Evolutionary conservation across 2,329 filamentous ascomycete genomes (phyloP), one percentile per base, ranked within the genome.

Genomic region (Madurella fahalii): DNA sequence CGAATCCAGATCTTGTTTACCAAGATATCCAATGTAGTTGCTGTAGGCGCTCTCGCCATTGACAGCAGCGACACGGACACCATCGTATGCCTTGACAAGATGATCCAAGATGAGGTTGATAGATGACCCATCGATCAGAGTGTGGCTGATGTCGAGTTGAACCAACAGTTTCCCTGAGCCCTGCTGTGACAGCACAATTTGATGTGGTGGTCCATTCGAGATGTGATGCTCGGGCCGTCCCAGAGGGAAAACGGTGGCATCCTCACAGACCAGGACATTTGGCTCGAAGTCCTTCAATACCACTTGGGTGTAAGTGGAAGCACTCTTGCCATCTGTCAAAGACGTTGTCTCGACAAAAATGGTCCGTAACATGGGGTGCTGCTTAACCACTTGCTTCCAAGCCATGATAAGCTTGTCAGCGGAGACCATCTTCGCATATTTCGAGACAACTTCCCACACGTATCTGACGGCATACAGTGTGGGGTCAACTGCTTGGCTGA

Each of bases 361-460:
- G 0, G 87, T 90, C 25, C 91, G 80, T 7, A 96, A 68, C 16
- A 94, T 81, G 11, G 89, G 76, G n/a, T 84, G 76, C 1, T 71
- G 61, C 3, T 65, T 60, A 34, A 85, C 70, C 0, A 86, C 72
- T 0, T 67, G 63, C 2, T 73, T 62, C 83, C 90, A 91, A 1
- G 86, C 83, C 11, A 15, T 7, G 9, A 47, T 18, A 9, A 59
- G 45, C 20, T 44, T 52, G 11, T 20, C 40, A 4, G 25, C 40
- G 11, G 52, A 51, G 17, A 55, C 31, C 2, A 17, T 2, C 15
- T 39, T 17, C 2, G 40, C 13, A 7, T 44, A 40, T 30, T n/a
- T 50, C 20, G 49, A 40, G 42, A 55, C 37, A n/a, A 54, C 52
- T 31, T 47, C 47, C 52, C 51, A 58, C 12, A 58, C 48, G 34